Evolutionary conservation across 768 basidiomycete species (phyloP), one percentile per base, ranked within the genome.

Genomic region (Tephrocybe rancida): DNA sequence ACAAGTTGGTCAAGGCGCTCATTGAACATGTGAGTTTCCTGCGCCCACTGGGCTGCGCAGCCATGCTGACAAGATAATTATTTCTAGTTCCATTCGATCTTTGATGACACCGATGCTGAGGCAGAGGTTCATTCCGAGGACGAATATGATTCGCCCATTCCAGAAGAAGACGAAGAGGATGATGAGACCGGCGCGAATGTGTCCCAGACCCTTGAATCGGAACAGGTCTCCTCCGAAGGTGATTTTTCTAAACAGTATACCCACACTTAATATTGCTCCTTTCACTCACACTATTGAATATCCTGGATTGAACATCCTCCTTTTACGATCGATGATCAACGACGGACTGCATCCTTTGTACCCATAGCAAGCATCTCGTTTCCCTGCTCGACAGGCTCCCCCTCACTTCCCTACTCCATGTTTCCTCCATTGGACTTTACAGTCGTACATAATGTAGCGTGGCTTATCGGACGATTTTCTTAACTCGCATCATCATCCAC

Each of bases 1-100:
- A 90, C 62, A 84, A 85, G 57, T 77, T 91, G n/a, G 85, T 86
- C 58, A 86, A 90, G 67, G 77, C 83, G 3, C 77, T 91, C 45
- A 88, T 92, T 51, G 85, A 84, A 19, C 88, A 91, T 63, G 90
- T 90, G 61, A 57, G 88, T 61, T 19, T 42, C 24, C n/a, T 5
- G 22, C n/a, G n/a, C 47, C 38, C 13, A 13, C 30, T 32, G 35
- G n/a, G 13, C 26, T 38, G 32, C n/a, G 19, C 10, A 11, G 49
- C 8, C 29, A 5, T 6, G 4, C n/a, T 13, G 41, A 13, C 46
- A 14, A 27, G 51, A n/a, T 27, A 34, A 59, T 38, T 61, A 26
- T 46, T 44, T 58, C 41, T 61, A 87, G 78, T 82, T 82, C 70
- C 85, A 84, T 60, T 71, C 80, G 57, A 86, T 92, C 61, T 92